Percentiles rank a stretch among this genome's conserved stretches.
phyloP scores from a whole-genome alignment of 805 yeast genomes.

The Metschnikowia picachoensis region DNA sequence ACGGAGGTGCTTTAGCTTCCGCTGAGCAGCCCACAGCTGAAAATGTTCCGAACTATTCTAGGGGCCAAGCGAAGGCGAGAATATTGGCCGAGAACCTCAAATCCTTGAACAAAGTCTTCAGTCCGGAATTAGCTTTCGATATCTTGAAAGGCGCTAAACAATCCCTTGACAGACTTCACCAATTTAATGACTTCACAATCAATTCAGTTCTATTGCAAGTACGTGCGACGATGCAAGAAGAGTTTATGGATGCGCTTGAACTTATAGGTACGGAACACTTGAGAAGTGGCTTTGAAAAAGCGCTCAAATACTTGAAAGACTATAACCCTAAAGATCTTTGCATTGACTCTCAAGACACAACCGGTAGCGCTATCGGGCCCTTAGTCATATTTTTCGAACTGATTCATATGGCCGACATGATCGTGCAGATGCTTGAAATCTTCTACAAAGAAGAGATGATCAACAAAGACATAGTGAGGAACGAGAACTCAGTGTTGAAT shows the following conservation, averaged over 20 bases:
- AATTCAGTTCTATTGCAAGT: conserved; percentile 31
- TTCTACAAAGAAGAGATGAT: conserved; percentile 84
- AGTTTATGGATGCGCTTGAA: conserved; percentile 64
- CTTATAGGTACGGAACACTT: conserved; percentile 71
- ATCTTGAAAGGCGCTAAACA: conserved; percentile 65
- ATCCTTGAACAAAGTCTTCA: conserved; percentile 70
- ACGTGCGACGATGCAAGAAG: conserved; percentile 45
- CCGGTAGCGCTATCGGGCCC: conserved; percentile 62
- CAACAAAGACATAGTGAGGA: conserved; percentile 53
- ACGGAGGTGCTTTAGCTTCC: conserved; percentile 4
- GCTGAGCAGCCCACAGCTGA: not conserved
- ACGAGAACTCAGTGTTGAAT: conserved; percentile 72
- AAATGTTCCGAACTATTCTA: conserved; percentile 41
- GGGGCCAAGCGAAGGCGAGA: conserved; percentile 76
- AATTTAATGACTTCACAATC: conserved; percentile 33
- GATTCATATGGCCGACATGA: conserved; percentile 87
- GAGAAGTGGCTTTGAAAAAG: conserved; percentile 80
- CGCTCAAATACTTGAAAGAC: conserved; percentile 61
- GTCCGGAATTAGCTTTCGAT: conserved; percentile 73
- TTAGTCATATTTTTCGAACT: conserved; percentile 82
- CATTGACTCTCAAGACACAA: conserved; percentile 14
- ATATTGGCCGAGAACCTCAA: conserved; percentile 71
- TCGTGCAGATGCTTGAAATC: conserved; percentile 86
- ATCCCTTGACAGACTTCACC: conserved; percentile 53
- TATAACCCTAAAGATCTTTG: conserved; percentile 57